These are phyloP conservation scores for Aspergillus ochraceoroseus DNA, from an alignment of 2,329 filamentous ascomycete species.

Conservation along the genomic window DNA sequence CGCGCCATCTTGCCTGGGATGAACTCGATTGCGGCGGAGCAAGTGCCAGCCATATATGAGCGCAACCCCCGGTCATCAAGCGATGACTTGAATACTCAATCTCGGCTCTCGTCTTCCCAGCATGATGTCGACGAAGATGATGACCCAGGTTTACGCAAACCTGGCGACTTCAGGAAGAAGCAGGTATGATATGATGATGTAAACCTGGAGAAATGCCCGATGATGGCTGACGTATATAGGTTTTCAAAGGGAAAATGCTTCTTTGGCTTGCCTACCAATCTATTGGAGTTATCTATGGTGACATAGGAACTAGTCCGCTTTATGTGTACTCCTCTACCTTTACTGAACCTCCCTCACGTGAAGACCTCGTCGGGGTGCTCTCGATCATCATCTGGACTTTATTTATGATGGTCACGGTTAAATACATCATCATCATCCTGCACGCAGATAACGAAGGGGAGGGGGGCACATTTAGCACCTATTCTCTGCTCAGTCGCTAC, in stretches of 20 bases:
- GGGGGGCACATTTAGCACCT: slow-evolving; percentile 54
- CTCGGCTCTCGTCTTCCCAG: slow-evolving; percentile 5
- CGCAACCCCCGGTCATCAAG: not conserved
- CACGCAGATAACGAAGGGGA: slow-evolving; percentile 55
- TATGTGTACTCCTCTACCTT: slow-evolving; percentile 57
- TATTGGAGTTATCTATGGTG: slow-evolving; percentile 56
- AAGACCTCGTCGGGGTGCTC: slow-evolving; percentile 51
- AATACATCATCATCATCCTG: slow-evolving; percentile 53
- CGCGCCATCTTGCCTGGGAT: too few relatives aligned
- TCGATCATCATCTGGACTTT: slow-evolving; percentile 55
- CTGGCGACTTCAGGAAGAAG: slow-evolving; percentile 11
- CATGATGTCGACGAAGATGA: slow-evolving; percentile 10
- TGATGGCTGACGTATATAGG: slow-evolving; percentile 6
- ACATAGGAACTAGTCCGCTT: slow-evolving; percentile 55
- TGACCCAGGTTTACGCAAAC: slow-evolving; percentile 13
- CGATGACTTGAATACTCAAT: slow-evolving; percentile 6
- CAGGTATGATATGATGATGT: slow-evolving; percentile 3
- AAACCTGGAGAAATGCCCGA: not conserved
- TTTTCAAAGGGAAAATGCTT: slow-evolving; percentile 16
- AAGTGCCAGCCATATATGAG: not conserved
- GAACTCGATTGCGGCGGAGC: not conserved
- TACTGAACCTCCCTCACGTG: slow-evolving; percentile 38
- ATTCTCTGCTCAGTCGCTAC: slow-evolving; percentile 51
- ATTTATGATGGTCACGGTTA: slow-evolving; percentile 54
- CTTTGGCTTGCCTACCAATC: slow-evolving; percentile 51